Base-by-base conservation (phyloP, 2,329 filamentous ascomycete species). In the Drechmeria coniospora region DNA sequence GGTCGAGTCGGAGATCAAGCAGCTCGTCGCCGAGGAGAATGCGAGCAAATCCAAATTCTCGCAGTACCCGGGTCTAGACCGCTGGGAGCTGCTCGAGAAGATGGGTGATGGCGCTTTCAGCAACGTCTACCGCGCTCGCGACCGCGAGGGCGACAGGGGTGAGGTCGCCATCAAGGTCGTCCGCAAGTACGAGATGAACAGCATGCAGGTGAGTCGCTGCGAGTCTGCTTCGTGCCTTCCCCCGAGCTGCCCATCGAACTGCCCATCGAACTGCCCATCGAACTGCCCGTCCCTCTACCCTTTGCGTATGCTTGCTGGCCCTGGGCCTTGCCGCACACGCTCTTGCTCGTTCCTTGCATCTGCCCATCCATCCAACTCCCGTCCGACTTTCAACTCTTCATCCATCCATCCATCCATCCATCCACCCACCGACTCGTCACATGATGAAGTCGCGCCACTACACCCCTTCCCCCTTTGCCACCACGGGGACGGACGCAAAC, bases 51-150 rank as follows among this genome's bases (percentile, higher is more conserved):
- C 74, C 48, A 92, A 86, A 53, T 76, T 95, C 46, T 87, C 90
- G 22, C 69, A 63, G 41, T 57, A 57, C 27, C 52, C 54, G 2
- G 54, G 54, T 17, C 43, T 57, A 7, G 54, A 57, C 28, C 47
- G 86, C 46, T 98, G 81, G 77, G 72, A 78, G 29, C 61, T 94
- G 19, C 33, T 90, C 28, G 86, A 93, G 57, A 95, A 95, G 68
- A 98, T 98, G 87, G 90, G 90, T 38, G 90, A 95, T 42, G 90
- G 90, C 35, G 90, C 90, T 34, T 98, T 98, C 65, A 95, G 87
- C 63, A 95, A 95, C 47, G 90, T 98, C 38, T 98, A 95, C 56
- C 76, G 82, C 21, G 90, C 90, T 21, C 70, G 67, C 40, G 90
- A 98, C 51, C 51, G 59, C 25, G 66, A 74, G 5, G 79, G 80